Conservation (phyloP, 306 rosid species). For the Rosa chinensis region DNA sequence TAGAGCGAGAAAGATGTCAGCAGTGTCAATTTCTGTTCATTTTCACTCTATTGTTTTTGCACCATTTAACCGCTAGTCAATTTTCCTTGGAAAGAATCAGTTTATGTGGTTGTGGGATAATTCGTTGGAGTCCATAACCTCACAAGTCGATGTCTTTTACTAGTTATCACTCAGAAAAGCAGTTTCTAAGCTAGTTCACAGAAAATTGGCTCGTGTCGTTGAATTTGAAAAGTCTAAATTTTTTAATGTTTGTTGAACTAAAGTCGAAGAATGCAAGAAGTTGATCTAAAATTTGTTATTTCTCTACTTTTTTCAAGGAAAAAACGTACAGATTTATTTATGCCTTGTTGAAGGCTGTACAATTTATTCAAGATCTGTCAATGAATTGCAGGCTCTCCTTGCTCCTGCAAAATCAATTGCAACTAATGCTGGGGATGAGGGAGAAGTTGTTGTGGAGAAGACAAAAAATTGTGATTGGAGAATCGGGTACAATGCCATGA, state of each 20-base stretch:
- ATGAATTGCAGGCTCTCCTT: slow-evolving; percentile 68
- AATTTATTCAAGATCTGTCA: slow-evolving; percentile 16
- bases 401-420: slow-evolving; percentile 91
- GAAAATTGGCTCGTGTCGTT: not conserved
- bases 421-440: slow-evolving; percentile 80
- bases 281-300: not conserved
- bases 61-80: not conserved
- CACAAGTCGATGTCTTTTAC: not conserved
- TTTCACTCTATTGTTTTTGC: not conserved
- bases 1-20: not conserved
- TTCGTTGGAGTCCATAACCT: not conserved
- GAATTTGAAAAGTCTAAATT: not conserved
- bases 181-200: not conserved
- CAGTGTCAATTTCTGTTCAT: not conserved
- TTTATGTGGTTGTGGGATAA: not conserved
- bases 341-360: slow-evolving; percentile 18
- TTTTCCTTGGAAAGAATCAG: not conserved
- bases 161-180: not conserved
- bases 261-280: not conserved
- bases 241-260: not conserved
- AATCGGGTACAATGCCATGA: slow-evolving; percentile 86
- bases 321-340: not conserved
- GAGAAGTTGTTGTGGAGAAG: slow-evolving; percentile 83
- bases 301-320: not conserved
- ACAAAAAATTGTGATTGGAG: slow-evolving; percentile 65